Evolutionary conservation across 352 stramenopile species (phyloP), one percentile per base, ranked within the genome.

Genomic region (Globisporangium cederbergense): DNA sequence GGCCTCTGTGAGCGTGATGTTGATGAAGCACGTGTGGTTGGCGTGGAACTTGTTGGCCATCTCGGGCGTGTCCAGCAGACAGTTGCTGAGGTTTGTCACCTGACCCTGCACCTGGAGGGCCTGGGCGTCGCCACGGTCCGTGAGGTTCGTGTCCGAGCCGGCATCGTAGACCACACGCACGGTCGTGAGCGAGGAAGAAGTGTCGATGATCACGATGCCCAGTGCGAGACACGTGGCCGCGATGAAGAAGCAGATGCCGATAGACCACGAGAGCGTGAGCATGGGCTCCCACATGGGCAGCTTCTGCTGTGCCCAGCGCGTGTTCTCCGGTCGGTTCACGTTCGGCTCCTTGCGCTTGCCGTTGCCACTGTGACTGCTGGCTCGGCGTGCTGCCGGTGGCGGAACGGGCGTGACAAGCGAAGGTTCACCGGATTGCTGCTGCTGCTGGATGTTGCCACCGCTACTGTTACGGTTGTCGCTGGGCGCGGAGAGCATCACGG

Each of bases 261-360:
- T 86, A 9, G 77, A 76, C 79, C 73, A 88, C 22, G 75, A 71
- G 30, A 93, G 74, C 9, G 81, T 91, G 49, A 93, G 74, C 62
- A 91, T 86, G 32, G 81, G 81, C 56, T 90, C 79, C 84, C 84
- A 93, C 78, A 86, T 83, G 30, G 68, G 71, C 38, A 91, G 53
- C 22, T 84, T 87, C 58, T 91, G 81, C 66, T 93, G 84, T 20
- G 69, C 83, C 72, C 76, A 86, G 20, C 73, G 68, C 10, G 78
- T 86, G 16, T 71, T 66, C 51, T 84, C 76, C 1, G 81, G 83
- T 1, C 81, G 76, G 45, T 93, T 90, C 36, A 57, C 43, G 53
- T 70, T 76, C 46, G 49, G 50, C 1, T 45, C 43, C 11, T 36
- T 55, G 20, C 25, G 54, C 20, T 66, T 66, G 60, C 32, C 20